phyloP scores from a whole-genome alignment of 306 rosid genomes.

The Acacia acuminata region DNA sequence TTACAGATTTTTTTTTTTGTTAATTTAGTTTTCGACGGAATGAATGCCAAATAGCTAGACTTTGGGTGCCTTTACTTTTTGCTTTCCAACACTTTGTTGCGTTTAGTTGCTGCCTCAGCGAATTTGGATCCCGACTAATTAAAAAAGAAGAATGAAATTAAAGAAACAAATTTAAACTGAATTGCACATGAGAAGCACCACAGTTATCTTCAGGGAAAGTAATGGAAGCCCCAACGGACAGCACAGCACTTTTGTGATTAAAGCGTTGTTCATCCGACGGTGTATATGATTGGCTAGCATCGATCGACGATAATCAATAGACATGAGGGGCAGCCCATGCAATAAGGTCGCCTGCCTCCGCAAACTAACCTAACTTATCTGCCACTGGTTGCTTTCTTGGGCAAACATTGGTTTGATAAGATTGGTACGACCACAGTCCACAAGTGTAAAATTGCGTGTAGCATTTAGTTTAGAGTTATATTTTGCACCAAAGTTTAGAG shows the following conservation, averaged over 20 bases:
- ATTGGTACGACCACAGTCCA: neutral
- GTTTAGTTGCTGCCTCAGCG: neutral
- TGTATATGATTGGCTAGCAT: slow-evolving; percentile 21
- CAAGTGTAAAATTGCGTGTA: neutral
- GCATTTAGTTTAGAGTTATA: neutral
- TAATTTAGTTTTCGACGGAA: neutral
- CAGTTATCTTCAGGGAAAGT: neutral
- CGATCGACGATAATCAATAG: slow-evolving; percentile 36
- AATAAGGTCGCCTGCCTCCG: neutral
- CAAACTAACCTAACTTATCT: neutral
- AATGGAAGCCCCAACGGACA: neutral
- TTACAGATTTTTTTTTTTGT: neutral
- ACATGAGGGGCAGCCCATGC: slow-evolving; percentile 46
- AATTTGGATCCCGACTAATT: neutral
- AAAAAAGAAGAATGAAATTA: neutral
- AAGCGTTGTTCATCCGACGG: slow-evolving; percentile 45
- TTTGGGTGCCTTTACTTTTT: neutral
- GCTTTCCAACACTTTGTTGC: neutral
- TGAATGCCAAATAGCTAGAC: neutral
- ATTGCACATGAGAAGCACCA: too few species aligned
- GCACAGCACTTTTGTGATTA: neutral
- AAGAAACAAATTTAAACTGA: neutral
- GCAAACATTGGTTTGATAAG: neutral
- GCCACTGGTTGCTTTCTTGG: neutral
- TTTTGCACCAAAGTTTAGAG: too few species aligned